These are phyloP conservation scores for Coffea canephora DNA, from an alignment of 257 asterid species.

Conservation along the genomic window DNA sequence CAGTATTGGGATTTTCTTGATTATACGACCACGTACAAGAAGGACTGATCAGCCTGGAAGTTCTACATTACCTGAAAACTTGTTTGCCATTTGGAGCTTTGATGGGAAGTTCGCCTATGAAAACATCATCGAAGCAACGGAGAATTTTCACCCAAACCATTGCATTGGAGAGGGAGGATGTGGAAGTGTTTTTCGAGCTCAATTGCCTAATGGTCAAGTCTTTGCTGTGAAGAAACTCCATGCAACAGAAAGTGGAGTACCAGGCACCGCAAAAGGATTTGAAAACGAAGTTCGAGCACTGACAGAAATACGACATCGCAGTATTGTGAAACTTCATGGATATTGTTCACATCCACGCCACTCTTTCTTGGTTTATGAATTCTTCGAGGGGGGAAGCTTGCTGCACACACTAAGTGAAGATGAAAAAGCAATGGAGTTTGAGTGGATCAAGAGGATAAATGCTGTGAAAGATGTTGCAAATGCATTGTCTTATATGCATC, in stretches of 20 bases:
- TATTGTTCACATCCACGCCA: constrained; percentile 31
- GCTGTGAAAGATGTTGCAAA: constrained; percentile 27
- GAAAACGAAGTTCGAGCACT: constrained; percentile 28
- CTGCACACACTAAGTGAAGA: constrained; percentile 5
- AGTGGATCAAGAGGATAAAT: constrained; percentile 23
- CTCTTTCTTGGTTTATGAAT: constrained; percentile 33
- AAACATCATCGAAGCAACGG: constrained; percentile 26
- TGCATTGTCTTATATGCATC: too few relatives aligned
- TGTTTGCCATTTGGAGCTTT: constrained; percentile 19
- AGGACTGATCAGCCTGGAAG: background rate
- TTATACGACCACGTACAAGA: background rate
- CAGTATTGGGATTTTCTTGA: background rate
- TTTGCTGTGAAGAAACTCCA: constrained; percentile 32
- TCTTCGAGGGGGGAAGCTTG: constrained; percentile 30
- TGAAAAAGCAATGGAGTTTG: constrained; percentile 14
- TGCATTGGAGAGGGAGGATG: constrained; percentile 32
- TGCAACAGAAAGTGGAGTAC: constrained; percentile 5
- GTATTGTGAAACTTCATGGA: constrained; percentile 35
- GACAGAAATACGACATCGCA: constrained; percentile 30
- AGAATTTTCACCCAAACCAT: constrained; percentile 18
- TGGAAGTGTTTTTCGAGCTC: constrained; percentile 30
- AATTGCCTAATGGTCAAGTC: constrained; percentile 24
- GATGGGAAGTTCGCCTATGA: constrained; percentile 26
- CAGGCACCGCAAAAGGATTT: constrained; percentile 9
- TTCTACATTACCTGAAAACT: background rate